These are phyloP conservation scores for Xylariomycetidae sp. DNA, from an alignment of 2,329 filamentous ascomycete species.

Conservation along the genomic window DNA sequence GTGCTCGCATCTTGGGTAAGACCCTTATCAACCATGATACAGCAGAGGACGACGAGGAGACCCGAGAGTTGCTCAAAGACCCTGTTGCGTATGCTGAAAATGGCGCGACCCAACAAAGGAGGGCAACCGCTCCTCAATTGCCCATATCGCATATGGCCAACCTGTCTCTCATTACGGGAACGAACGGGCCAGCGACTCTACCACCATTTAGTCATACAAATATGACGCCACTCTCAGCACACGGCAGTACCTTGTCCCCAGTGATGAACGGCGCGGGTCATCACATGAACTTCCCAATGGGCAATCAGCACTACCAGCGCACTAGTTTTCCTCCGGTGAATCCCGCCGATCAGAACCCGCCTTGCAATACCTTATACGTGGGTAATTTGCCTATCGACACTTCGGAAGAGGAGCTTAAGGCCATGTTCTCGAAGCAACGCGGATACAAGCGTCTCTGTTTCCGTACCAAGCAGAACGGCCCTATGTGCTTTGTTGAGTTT, in stretches of 20 bases:
- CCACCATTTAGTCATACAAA: conserved; percentile 37
- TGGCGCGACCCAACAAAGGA: conserved; percentile 54
- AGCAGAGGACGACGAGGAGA: conserved; percentile 67
- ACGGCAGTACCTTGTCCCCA: conserved; percentile 51
- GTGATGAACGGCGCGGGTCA: conserved; percentile 39
- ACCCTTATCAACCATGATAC: conserved; percentile 66
- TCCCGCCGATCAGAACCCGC: conserved; percentile 91
- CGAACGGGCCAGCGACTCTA: conserved; percentile 50
- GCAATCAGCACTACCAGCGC: conserved; percentile 52
- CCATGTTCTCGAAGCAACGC: conserved; percentile 85
- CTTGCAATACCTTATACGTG: conserved; percentile 96
- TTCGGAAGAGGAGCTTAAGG: conserved; percentile 91
- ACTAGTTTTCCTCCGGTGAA: conserved; percentile 82
- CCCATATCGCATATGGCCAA: conserved; percentile 64
- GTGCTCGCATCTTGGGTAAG: conserved; percentile 61
- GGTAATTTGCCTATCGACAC: conserved; percentile 93
- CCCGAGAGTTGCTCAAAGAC: conserved; percentile 66
- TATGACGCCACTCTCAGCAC: conserved; percentile 34
- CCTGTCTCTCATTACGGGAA: conserved; percentile 68
- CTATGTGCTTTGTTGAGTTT: conserved; percentile 99
- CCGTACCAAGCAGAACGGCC: conserved; percentile 88
- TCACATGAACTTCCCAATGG: conserved; percentile 50
- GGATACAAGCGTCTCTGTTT: conserved; percentile 96
- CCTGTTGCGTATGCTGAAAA: conserved; percentile 71
- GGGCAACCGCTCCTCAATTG: conserved; percentile 67